These are phyloP conservation scores for Penicillium sp. DNA, from an alignment of 2,329 filamentous ascomycete species.

Conservation along the genomic window DNA sequence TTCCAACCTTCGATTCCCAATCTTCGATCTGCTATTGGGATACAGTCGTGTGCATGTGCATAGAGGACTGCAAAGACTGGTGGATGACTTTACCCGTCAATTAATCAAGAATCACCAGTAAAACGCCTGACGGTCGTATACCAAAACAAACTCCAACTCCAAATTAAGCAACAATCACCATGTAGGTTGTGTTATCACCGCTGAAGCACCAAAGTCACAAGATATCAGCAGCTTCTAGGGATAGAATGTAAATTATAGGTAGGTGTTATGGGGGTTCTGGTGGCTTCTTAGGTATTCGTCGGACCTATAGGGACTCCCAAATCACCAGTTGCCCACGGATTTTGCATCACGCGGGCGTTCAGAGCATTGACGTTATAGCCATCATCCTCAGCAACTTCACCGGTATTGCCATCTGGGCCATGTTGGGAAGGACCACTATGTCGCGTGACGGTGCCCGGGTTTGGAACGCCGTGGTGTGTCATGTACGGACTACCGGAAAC, in stretches of 20 bases:
- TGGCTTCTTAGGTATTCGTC: conserved; percentile 12
- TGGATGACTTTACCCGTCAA: neutral
- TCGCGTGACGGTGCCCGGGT: conserved; percentile 17
- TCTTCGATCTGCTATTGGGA: neutral
- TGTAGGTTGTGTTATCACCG: neutral
- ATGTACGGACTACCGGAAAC: conserved; percentile 32
- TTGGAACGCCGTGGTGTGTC: conserved; percentile 23
- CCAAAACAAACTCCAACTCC: neutral
- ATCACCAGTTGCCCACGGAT: conserved; percentile 27
- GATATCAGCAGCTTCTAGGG: neutral
- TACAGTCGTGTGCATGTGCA: neutral
- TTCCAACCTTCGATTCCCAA: neutral
- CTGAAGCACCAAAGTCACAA: neutral
- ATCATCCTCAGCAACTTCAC: conserved; percentile 21
- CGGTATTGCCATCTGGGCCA: conserved; percentile 16
- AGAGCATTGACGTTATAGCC: conserved; percentile 25
- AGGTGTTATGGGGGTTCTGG: neutral
- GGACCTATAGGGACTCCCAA: conserved; percentile 32
- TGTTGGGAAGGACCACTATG: conserved; percentile 19
- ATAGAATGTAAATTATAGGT: neutral
- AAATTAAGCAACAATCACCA: neutral
- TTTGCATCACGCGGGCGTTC: conserved; percentile 28
- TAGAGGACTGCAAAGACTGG: neutral
- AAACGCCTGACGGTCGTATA: neutral
- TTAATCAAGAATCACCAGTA: neutral